Evolutionary conservation across 129 eudicot genomes (phyloP).

Genomic region (Escallonia rubra): DNA sequence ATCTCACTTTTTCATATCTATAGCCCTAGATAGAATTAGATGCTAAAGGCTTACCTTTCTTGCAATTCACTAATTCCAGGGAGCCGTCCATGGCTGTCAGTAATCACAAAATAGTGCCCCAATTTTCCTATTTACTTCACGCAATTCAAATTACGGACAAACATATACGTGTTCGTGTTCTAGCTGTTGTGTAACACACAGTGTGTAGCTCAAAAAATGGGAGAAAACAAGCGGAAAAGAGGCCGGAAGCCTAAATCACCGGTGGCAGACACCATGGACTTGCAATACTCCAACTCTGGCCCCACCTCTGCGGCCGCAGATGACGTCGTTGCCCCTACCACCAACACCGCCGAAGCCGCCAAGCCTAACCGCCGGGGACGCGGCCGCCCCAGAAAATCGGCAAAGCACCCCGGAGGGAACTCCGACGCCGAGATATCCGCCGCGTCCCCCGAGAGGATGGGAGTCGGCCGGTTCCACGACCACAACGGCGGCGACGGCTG

Average conservation of each 20-base stretch:
- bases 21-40: no score
- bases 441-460: slow-evolving; percentile 34
- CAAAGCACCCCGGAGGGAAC: background rate
- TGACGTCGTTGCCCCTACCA: slow-evolving; percentile 14
- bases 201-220: slow-evolving; percentile 19
- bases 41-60: no score
- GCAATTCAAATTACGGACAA: no score
- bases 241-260: slow-evolving; percentile 30
- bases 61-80: no score
- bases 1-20: no score
- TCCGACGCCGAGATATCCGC: slow-evolving; percentile 13
- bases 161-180: no score
- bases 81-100: background rate
- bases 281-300: slow-evolving; percentile 21
- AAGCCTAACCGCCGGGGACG: slow-evolving; percentile 20
- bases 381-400: slow-evolving; percentile 26
- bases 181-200: background rate
- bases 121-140: no score
- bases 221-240: slow-evolving; percentile 25
- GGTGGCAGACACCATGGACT: slow-evolving; percentile 10
- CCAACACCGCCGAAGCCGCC: slow-evolving; percentile 9
- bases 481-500: slow-evolving; percentile 22
- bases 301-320: slow-evolving; percentile 15
- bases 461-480: slow-evolving; percentile 19
- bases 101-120: no score